Conservation (phyloP, 2,329 filamentous ascomycete genomes). For the Botrytis pseudocinerea region DNA sequence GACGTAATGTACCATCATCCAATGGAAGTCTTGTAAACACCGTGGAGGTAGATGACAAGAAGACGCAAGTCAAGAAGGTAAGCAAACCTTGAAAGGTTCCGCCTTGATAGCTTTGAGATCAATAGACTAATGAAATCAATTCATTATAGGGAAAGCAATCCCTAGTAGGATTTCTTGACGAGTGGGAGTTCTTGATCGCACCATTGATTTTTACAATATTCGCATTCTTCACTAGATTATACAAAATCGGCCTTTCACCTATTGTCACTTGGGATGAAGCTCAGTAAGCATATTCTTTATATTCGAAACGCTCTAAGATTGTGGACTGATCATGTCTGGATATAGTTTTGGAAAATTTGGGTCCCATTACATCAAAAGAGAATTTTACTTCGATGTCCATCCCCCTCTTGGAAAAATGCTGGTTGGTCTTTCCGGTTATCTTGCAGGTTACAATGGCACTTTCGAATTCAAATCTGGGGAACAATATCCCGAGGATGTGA, state of each 20-base stretch:
- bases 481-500: slow-evolving; percentile 86
- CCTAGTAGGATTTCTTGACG: slow-evolving; percentile 61
- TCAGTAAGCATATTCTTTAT: slow-evolving; percentile 54
- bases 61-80: slow-evolving; percentile 60
- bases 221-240: slow-evolving; percentile 66
- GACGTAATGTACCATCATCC: slow-evolving; percentile 53
- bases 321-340: slow-evolving; percentile 27
- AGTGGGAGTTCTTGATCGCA: slow-evolving; percentile 63
- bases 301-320: slow-evolving; percentile 41
- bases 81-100: slow-evolving; percentile 21
- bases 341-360: slow-evolving; percentile 91
- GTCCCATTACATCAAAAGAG: slow-evolving; percentile 97
- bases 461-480: slow-evolving; percentile 99
- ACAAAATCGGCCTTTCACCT: slow-evolving; percentile 69
- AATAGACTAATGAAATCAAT: slow-evolving; percentile 33
- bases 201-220: slow-evolving; percentile 61
- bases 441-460: slow-evolving; percentile 97
- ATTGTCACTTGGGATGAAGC: slow-evolving; percentile 78
- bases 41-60: slow-evolving; percentile 57
- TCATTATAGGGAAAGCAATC: slow-evolving; percentile 50
- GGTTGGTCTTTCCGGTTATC: slow-evolving; percentile 90
- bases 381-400: slow-evolving; percentile 98
- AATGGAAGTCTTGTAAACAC: slow-evolving; percentile 42
- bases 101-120: neutral
- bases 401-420: slow-evolving; percentile 98